phyloP scores from a whole-genome alignment of 768 basidiomycete genomes.

The Paxillus involutus region DNA sequence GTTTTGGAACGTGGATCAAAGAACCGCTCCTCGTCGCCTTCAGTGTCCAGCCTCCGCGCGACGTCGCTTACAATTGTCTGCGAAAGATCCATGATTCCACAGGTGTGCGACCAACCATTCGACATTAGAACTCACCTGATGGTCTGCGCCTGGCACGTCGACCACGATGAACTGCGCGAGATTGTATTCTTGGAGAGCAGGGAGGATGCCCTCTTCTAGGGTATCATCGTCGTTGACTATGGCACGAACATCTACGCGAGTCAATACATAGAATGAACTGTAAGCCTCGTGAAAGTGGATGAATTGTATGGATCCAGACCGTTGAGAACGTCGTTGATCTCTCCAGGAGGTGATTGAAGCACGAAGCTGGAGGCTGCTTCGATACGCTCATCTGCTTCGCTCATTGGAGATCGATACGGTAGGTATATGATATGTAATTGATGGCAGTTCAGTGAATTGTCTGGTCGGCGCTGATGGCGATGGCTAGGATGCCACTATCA shows the following conservation, averaged over 20 bases:
- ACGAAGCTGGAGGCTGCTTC: conserved; percentile 76
- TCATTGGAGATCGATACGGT: conserved; percentile 40
- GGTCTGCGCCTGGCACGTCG: conserved; percentile 72
- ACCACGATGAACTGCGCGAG: conserved; percentile 84
- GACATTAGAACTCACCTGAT: conserved; percentile 57
- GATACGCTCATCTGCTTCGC: conserved; percentile 56
- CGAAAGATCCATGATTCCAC: conserved; percentile 3
- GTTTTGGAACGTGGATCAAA: conserved; percentile 80
- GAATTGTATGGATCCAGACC: conserved; percentile 44
- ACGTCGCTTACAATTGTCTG: conserved; percentile 84
- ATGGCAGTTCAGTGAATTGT: too few relatives aligned
- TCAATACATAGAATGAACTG: conserved; percentile 4
- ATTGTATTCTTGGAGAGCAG: conserved; percentile 83
- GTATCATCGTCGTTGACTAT: conserved; percentile 85
- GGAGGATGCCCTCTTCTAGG: conserved; percentile 76
- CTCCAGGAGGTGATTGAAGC: conserved; percentile 89
- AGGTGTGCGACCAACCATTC: not conserved
- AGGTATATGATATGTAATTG: not conserved
- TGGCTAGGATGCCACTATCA: not conserved
- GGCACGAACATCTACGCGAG: conserved; percentile 74
- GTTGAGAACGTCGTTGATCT: conserved; percentile 95
- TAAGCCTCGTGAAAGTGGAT: conserved; percentile 3
- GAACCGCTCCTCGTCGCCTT: conserved; percentile 64
- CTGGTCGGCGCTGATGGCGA: not conserved
- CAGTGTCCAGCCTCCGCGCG: conserved; percentile 46